Conservation (phyloP, 345 rosid genomes). For the Salix caprea region DNA sequence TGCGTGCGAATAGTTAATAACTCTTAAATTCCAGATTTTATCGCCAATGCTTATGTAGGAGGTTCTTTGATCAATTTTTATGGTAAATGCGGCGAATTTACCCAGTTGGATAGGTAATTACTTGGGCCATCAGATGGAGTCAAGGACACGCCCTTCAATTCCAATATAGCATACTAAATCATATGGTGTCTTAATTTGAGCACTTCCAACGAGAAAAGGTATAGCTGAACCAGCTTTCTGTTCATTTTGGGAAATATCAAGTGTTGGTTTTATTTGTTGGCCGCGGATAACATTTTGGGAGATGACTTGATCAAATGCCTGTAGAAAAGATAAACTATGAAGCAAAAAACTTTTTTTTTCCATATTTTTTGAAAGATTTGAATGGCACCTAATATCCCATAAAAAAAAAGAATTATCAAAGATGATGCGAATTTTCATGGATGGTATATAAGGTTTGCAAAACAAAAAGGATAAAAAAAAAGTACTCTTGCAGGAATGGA, state of each 20-base stretch:
- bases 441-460: neutral
- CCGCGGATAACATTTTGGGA: neutral
- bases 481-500: neutral
- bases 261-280: neutral
- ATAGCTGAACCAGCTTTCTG: neutral
- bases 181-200: neutral
- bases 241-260: too few relatives aligned
- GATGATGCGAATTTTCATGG: neutral
- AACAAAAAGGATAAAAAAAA: neutral
- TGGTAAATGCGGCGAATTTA: too few relatives aligned
- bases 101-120: neutral
- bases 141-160: neutral
- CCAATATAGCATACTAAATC: neutral
- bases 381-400: neutral
- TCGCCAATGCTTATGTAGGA: too few relatives aligned
- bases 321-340: neutral
- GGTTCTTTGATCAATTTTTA: too few relatives aligned
- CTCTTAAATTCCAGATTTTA: too few relatives aligned
- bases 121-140: too few relatives aligned
- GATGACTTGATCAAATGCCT: neutral
- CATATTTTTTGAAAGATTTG: neutral
- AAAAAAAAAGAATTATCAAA: too few relatives aligned
- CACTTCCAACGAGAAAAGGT: neutral
- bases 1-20: too few relatives aligned
- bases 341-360: neutral